Conservation (phyloP, 139 green algal genomes). For the Chlorella sp. region DNA sequence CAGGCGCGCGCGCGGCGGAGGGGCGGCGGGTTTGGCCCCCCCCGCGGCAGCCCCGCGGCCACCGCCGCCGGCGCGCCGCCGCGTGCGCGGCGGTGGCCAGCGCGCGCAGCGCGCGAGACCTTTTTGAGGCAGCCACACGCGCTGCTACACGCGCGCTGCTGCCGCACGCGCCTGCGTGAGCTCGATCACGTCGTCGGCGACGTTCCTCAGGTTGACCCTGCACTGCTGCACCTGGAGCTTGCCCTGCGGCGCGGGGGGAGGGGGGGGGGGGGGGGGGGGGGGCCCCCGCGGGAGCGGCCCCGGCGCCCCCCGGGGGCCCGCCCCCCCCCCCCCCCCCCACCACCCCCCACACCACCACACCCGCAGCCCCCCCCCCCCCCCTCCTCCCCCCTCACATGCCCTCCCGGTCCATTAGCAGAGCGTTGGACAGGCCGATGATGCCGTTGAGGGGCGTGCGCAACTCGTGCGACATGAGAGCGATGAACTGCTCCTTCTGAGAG, state of each 20-base stretch:
- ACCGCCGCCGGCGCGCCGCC: too few species aligned
- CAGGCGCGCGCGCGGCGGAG: too few species aligned
- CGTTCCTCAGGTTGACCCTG: conserved; percentile 47
- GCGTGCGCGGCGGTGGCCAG: too few species aligned
- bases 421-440: conserved; percentile 66
- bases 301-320: not conserved
- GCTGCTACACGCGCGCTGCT: too few species aligned
- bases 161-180: not conserved
- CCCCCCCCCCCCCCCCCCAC: not conserved
- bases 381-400: not conserved
- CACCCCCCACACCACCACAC: not conserved
- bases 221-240: conserved; percentile 59
- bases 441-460: conserved; percentile 83
- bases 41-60: too few species aligned
- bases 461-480: conserved; percentile 76
- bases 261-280: not conserved
- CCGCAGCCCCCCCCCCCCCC: not conserved
- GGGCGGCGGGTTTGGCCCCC: too few species aligned
- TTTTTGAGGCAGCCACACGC: too few species aligned
- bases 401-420: conserved; percentile 28
- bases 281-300: not conserved
- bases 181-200: conserved; percentile 19
- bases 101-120: too few species aligned
- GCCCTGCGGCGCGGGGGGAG: conserved; percentile 15
- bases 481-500: conserved; percentile 80